A percentile compares a stretch with the other conserved stretches of the same genome.
These are phyloP conservation scores for Hyphodiscus hymeniophilus DNA, from an alignment of 495 filamentous ascomycete species.

Conservation along the genomic window DNA sequence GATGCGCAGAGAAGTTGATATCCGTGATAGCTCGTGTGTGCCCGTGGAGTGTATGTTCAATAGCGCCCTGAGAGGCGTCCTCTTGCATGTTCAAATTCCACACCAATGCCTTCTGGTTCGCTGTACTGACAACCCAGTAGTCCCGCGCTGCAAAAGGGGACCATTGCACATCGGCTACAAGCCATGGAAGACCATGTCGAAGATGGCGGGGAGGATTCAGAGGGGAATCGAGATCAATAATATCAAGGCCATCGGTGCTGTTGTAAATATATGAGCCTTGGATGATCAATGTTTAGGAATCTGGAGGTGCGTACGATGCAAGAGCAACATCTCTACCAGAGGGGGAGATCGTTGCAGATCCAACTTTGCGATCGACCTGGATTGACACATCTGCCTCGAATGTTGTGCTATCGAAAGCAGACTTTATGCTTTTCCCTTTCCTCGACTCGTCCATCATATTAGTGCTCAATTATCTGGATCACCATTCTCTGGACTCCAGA, in stretches of 20 bases:
- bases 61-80: conserved; percentile 58
- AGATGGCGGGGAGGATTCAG: conserved; percentile 83
- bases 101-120: conserved; percentile 89
- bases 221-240: conserved; percentile 89
- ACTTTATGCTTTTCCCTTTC: conserved; percentile 43
- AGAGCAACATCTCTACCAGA: conserved; percentile 88
- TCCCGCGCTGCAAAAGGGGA: conserved; percentile 84
- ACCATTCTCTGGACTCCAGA: conserved; percentile 6
- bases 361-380: conserved; percentile 59
- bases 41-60: conserved; percentile 84
- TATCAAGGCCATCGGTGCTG: conserved; percentile 74
- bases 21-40: conserved; percentile 91
- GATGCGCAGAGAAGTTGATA: conserved; percentile 91
- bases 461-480: background rate
- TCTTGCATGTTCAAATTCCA: conserved; percentile 82
- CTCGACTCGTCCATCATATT: conserved; percentile 31
- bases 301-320: conserved; percentile 55
- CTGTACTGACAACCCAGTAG: conserved; percentile 89
- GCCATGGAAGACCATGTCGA: conserved; percentile 82
- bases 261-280: conserved; percentile 8
- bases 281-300: background rate
- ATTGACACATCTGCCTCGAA: conserved; percentile 82
- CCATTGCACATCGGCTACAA: conserved; percentile 98
- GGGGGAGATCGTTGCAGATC: conserved; percentile 73
- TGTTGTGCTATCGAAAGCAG: conserved; percentile 76